Conservation (phyloP, 768 basidiomycete species). For the Lentinus tigrinus region DNA sequence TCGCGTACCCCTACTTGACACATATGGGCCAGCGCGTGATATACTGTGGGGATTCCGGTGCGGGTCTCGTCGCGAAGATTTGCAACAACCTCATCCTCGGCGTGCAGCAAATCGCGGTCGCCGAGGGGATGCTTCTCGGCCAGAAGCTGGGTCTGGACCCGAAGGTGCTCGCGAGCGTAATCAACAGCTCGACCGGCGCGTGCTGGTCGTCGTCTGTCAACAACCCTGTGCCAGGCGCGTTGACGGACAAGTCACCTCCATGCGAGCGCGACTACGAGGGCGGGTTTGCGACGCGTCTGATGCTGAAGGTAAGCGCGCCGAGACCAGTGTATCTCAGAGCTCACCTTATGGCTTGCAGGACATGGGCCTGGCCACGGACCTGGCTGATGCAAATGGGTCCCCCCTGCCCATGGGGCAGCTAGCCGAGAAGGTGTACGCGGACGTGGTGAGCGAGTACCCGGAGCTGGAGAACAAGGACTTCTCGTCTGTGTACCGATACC, state of each 20-base stretch:
- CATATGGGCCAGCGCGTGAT: slow-evolving; percentile 82
- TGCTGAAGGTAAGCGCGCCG: slow-evolving; percentile 65
- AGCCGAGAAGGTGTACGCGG: slow-evolving; percentile 61
- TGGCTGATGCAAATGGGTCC: slow-evolving; percentile 48
- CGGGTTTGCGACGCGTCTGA: slow-evolving; percentile 79
- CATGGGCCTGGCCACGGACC: slow-evolving; percentile 74
- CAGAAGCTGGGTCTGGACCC: slow-evolving; percentile 79
- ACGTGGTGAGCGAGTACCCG: slow-evolving; percentile 51
- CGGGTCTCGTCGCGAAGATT: slow-evolving; percentile 85
- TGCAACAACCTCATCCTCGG: slow-evolving; percentile 72
- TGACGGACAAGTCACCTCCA: slow-evolving; percentile 72
- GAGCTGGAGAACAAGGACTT: slow-evolving; percentile 74
- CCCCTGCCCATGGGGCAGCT: slow-evolving; percentile 66
- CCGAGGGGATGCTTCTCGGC: slow-evolving; percentile 90
- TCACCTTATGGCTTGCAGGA: slow-evolving; percentile 48
- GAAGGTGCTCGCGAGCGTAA: slow-evolving; percentile 72
- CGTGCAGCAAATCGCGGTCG: slow-evolving; percentile 72
- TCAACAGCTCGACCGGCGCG: slow-evolving; percentile 81
- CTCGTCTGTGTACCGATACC: slow-evolving; percentile 72
- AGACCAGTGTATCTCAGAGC: background rate
- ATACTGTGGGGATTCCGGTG: slow-evolving; percentile 79
- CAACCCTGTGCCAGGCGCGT: slow-evolving; percentile 79
- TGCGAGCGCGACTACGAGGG: slow-evolving; percentile 83
- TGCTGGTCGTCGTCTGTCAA: slow-evolving; percentile 87
- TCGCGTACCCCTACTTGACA: slow-evolving; percentile 57